Base-by-base conservation (phyloP, 345 rosid species). In the Populus nigra region DNA sequence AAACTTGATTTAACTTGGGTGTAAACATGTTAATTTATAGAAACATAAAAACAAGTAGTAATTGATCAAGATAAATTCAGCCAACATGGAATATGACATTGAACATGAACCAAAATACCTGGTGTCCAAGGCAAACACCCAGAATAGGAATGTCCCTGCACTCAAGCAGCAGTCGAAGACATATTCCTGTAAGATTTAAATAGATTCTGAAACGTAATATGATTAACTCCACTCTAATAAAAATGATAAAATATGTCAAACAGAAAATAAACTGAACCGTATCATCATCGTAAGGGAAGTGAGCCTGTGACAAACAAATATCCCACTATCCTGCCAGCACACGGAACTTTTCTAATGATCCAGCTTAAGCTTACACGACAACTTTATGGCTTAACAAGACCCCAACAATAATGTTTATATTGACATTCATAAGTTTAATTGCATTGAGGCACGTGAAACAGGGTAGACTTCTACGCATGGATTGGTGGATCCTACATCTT, bases 71-170 rank as follows among this genome's bases (percentile, higher is more conserved):
- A 35, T 67, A 67, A 33, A 27, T 67, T 36, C 20, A 67, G n/a
- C 70, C 25, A 35, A 67, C 70, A 67, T 67, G 22, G 36, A 33
- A 17, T 33, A 29, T 12, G 41, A 67, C 22, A 31, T 9, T 23
- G 65, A 41, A 20, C 36, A 66, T 10, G 23, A 65, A 57, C 22
- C 27, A 25, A 43, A 74, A 59, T 87, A 95, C 98, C 98, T 93
- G 98, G 86, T 95, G 98, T 61, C 99, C 99, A 68, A 95, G 94
- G 77, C 99, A 95, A 85, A 93, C 89, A 12, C 97, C 99, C 72
- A 96, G 83, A 86, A 93, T 88, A 74, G 98, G 99, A 72, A 96
- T 87, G 84, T 93, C 94, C 83, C 84, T 73, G 86, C 98, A 93
- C 75, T 93, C 92, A 53, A 83, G 87, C 86, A 95, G 87, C 85